A percentile compares a stretch with the other conserved stretches of the same genome.
These are phyloP conservation scores for Tetraselmis striata DNA, from an alignment of 139 green algal species.

Conservation along the genomic window DNA sequence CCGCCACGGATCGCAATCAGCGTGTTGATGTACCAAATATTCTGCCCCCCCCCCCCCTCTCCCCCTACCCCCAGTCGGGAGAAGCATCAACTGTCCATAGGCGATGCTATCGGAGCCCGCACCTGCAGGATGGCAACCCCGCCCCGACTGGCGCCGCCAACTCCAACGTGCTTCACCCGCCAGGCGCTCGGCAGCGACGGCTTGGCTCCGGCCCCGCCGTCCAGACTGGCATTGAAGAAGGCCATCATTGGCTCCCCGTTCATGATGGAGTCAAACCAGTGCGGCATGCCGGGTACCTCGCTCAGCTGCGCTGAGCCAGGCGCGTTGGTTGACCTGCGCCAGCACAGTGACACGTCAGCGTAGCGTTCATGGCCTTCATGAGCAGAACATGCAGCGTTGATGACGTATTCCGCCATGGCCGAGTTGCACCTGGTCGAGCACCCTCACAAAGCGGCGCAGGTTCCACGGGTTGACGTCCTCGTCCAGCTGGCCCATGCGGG, in stretches of 20 bases:
- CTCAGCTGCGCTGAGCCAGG: constrained; percentile 2
- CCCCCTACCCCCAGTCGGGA: too few species aligned
- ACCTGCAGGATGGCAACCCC: constrained; percentile 9
- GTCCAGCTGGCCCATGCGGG: constrained; percentile 6
- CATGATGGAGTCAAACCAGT: constrained; percentile 10
- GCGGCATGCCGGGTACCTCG: not conserved
- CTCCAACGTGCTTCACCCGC: not conserved
- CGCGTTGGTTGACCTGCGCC: too few species aligned
- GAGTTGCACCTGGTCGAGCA: constrained; percentile 11
- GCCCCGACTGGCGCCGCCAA: not conserved
- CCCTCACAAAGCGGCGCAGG: constrained; percentile 4
- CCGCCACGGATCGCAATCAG: too few species aligned
- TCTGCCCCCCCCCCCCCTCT: too few species aligned
- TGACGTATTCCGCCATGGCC: not conserved
- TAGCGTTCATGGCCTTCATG: too few species aligned
- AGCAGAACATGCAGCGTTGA: too few species aligned
- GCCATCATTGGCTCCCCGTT: not conserved
- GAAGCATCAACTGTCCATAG: too few species aligned
- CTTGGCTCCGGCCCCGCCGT: not conserved
- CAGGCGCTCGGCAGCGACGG: constrained; percentile 2
- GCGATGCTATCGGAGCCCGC: too few species aligned
- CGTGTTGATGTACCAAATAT: too few species aligned
- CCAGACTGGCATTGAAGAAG: constrained; percentile 4
- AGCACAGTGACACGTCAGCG: too few species aligned
- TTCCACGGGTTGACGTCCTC: constrained; percentile 14